Conservation (phyloP, 1,139 yeast species). For the Scheffersomyces lignicola region DNA sequence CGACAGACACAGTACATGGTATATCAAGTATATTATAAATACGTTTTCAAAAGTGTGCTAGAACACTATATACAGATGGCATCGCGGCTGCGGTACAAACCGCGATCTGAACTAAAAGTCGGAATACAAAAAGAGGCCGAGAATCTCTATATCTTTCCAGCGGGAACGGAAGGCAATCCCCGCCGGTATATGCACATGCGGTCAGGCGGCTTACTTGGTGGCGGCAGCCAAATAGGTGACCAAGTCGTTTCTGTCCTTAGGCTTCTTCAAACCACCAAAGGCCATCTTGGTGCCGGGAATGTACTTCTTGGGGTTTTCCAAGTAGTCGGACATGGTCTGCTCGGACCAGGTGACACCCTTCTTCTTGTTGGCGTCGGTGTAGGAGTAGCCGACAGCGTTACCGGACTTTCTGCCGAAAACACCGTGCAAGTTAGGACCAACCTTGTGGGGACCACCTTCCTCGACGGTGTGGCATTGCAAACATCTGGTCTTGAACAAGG, state of each 20-base stretch:
- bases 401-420: conserved; percentile 91
- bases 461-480: conserved; percentile 98
- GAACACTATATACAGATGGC: no score
- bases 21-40: no score
- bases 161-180: no score
- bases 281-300: conserved; percentile 99
- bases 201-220: conserved; percentile 66
- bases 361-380: conserved; percentile 98
- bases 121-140: no score
- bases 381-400: conserved; percentile 87
- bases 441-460: conserved; percentile 96
- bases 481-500: conserved; percentile 97
- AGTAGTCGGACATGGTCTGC: conserved; percentile 90
- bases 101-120: no score
- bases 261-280: conserved; percentile 98
- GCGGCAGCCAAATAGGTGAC: conserved; percentile 85
- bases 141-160: no score
- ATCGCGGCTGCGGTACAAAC: no score
- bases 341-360: conserved; percentile 88
- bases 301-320: conserved; percentile 99
- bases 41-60: no score
- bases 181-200: no score
- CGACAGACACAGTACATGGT: no score
- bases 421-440: conserved; percentile 98
- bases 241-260: conserved; percentile 97